Evolutionary conservation across 2,329 filamentous ascomycete species (phyloP).

Genomic region (Salinomyces thailandicus): DNA sequence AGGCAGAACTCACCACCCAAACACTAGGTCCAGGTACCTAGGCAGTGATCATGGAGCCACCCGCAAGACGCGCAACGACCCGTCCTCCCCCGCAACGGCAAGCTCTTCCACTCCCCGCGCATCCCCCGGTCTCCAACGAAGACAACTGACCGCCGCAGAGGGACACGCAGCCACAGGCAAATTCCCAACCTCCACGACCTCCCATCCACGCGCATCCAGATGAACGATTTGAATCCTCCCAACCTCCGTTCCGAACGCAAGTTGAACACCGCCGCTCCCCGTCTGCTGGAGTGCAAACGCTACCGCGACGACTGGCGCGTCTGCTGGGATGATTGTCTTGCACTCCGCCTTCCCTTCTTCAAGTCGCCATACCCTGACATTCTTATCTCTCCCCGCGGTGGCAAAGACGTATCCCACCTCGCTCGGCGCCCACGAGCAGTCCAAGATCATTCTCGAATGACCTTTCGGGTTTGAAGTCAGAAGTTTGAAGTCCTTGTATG

Average conservation of each 20-base stretch:
- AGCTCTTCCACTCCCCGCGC: conserved; percentile 8
- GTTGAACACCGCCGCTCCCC: neutral
- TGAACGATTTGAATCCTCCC: conserved; percentile 11
- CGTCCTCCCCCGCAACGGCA: conserved; percentile 34
- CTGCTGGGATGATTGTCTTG: conserved; percentile 15
- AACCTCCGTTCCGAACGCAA: conserved; percentile 19
- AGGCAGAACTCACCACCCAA: too few species aligned
- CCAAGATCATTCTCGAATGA: conserved; percentile 85
- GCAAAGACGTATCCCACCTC: conserved; percentile 50
- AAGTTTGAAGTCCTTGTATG: conserved; percentile 43
- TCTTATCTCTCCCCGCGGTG: conserved; percentile 84
- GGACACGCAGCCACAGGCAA: conserved; percentile 2
- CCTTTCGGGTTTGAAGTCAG: conserved; percentile 66
- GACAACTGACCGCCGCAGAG: conserved; percentile 6
- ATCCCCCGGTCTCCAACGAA: conserved; percentile 4
- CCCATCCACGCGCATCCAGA: conserved; percentile 2
- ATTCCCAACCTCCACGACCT: conserved; percentile 6
- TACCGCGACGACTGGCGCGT: conserved; percentile 22
- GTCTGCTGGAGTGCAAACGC: conserved; percentile 13
- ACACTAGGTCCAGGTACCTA: too few species aligned
- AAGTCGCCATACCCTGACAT: conserved; percentile 52
- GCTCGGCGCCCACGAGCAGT: conserved; percentile 67
- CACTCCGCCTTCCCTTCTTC: conserved; percentile 12
- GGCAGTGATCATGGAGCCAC: too few species aligned
- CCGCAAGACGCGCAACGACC: conserved; percentile 27